Evolutionary conservation across 257 asterid genomes (phyloP).

Genomic region (Solanum chiquidenum): DNA sequence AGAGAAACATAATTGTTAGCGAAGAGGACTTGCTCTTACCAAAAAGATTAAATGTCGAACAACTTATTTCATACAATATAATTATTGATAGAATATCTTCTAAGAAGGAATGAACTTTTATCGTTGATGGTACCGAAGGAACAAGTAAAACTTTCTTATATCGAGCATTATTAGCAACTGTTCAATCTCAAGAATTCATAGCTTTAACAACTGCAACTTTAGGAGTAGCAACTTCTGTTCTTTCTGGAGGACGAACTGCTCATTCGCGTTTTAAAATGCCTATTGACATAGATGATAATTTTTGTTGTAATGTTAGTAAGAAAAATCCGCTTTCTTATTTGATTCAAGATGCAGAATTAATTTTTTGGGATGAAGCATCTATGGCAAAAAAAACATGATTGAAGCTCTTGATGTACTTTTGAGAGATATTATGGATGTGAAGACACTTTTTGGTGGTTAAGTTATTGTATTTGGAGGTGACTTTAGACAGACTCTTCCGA

Average conservation of each 20-base stretch:
- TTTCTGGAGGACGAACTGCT: background rate
- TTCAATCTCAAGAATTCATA: background rate
- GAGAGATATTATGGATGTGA: background rate
- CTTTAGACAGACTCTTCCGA: background rate
- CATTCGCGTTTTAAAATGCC: background rate
- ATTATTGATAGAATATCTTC: background rate
- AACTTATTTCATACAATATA: too few species aligned
- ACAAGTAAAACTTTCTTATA: background rate
- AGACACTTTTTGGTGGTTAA: background rate
- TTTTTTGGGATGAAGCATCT: background rate
- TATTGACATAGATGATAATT: background rate
- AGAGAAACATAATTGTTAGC: background rate
- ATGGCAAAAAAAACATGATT: background rate
- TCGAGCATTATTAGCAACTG: background rate
- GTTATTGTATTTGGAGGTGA: background rate
- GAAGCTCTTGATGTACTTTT: background rate
- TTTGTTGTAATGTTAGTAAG: background rate
- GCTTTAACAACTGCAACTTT: background rate
- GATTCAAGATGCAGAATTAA: background rate
- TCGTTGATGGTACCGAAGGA: background rate
- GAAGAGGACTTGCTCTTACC: background rate
- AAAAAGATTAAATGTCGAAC: background rate
- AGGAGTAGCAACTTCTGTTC: background rate
- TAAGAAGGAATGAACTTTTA: too few species aligned
- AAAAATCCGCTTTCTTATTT: background rate